These are phyloP conservation scores for Hericium alpestre DNA, from an alignment of 768 basidiomycete genomes.

Conservation along the genomic window DNA sequence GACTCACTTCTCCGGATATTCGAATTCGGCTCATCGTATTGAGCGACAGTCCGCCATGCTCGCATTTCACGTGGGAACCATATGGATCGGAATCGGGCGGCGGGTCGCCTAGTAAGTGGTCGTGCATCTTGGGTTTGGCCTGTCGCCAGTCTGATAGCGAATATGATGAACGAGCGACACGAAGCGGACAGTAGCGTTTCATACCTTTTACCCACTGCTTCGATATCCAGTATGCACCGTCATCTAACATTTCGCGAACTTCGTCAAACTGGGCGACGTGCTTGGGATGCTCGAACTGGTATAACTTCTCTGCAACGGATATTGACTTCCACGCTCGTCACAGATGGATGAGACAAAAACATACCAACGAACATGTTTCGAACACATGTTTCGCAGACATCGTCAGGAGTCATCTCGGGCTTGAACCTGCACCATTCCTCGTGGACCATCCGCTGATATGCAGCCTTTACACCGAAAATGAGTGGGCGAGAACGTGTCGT, in stretches of 20 bases:
- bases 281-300: constrained; percentile 57
- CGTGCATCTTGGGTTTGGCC: constrained; percentile 70
- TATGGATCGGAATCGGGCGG: constrained; percentile 53
- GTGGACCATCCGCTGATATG: background rate
- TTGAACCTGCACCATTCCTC: background rate
- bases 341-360: constrained; percentile 1
- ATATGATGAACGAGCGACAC: background rate
- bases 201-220: constrained; percentile 71
- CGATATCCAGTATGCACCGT: constrained; percentile 59
- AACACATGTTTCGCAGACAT: constrained; percentile 58
- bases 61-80: constrained; percentile 53
- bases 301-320: constrained; percentile 45
- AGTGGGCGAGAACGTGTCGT: constrained; percentile 15
- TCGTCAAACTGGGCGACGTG: constrained; percentile 51
- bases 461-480: background rate
- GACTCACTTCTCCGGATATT: constrained; percentile 51
- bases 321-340: background rate
- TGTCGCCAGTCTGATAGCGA: constrained; percentile 50
- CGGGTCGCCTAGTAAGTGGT: constrained; percentile 45
- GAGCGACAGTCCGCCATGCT: constrained; percentile 53
- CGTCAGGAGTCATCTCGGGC: constrained; percentile 8
- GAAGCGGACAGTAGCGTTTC: background rate
- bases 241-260: constrained; percentile 32
- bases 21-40: constrained; percentile 45
- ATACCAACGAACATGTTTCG: constrained; percentile 46